phyloP scores from a whole-genome alignment of 2,329 filamentous ascomycete species.

The Aspergillus fumigatiaffinis region DNA sequence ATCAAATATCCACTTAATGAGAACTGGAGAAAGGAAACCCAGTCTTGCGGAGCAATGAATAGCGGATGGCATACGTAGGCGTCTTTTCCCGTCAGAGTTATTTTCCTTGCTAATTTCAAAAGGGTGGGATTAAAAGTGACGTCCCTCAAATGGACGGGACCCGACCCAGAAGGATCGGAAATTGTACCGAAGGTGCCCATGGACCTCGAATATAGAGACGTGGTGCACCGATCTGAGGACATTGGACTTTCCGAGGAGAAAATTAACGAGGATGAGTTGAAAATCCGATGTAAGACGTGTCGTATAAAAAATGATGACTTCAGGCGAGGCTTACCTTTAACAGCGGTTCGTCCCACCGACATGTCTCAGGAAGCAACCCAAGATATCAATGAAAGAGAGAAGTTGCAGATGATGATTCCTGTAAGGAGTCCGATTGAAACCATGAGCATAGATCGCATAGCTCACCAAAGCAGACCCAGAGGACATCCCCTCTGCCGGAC shows the following conservation, averaged over 20 bases:
- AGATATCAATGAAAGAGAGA: conserved; percentile 24
- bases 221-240: conserved; percentile 19
- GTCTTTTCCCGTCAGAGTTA: background rate
- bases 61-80: conserved; percentile 40
- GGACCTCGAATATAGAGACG: conserved; percentile 28
- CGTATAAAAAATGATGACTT: background rate
- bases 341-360: background rate
- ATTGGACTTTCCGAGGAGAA: conserved; percentile 21
- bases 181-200: conserved; percentile 22
- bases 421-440: conserved; percentile 5
- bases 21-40: conserved; percentile 36
- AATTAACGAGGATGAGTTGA: background rate
- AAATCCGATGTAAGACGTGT: background rate
- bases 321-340: background rate
- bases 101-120: conserved; percentile 9
- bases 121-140: conserved; percentile 34
- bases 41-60: conserved; percentile 30
- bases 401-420: conserved; percentile 31
- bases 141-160: conserved; percentile 29
- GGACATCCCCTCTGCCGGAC: conserved; percentile 17
- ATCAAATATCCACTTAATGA: conserved; percentile 36
- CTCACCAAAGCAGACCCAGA: conserved; percentile 17
- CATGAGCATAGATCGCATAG: too few species aligned
- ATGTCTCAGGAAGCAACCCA: conserved; percentile 18
- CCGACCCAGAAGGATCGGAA: conserved; percentile 21